phyloP scores from a whole-genome alignment of 2,329 filamentous ascomycete species.

The Xylogone sp. region DNA sequence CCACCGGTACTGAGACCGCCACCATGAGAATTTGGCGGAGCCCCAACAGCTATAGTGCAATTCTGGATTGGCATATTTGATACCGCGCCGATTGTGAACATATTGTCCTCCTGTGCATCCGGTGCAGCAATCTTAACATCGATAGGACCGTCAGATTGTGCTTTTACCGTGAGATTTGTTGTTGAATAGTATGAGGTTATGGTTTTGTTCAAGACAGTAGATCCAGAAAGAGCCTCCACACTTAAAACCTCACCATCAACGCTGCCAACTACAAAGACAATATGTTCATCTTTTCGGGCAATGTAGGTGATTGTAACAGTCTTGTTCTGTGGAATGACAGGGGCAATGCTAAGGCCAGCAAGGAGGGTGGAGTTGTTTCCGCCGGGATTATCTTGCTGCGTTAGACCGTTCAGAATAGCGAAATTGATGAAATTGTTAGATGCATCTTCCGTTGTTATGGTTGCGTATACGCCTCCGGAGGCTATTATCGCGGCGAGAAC shows the following conservation, averaged over 20 bases:
- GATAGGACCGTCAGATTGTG: conserved; percentile 13
- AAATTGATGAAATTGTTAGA: conserved; percentile 22
- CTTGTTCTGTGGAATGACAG: conserved; percentile 14
- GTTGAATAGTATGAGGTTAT: neutral
- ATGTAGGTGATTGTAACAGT: conserved; percentile 15
- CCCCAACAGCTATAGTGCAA: conserved; percentile 18
- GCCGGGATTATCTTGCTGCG: conserved; percentile 19
- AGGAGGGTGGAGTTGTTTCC: conserved; percentile 18
- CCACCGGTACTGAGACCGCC: conserved; percentile 16
- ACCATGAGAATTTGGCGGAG: neutral
- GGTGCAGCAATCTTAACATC: conserved; percentile 16
- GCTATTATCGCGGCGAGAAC: conserved; percentile 10
- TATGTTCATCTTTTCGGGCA: conserved; percentile 15
- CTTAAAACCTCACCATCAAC: conserved; percentile 11
- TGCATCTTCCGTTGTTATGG: conserved; percentile 16
- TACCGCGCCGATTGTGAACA: conserved; percentile 17
- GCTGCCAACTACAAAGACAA: conserved; percentile 16
- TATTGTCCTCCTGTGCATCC: conserved; percentile 9
- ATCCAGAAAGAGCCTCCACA: conserved; percentile 12
- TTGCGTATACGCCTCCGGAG: conserved; percentile 20
- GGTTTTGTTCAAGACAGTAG: conserved; percentile 10
- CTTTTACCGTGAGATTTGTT: conserved; percentile 10
- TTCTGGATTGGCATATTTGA: conserved; percentile 21
- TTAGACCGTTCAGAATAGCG: conserved; percentile 21
- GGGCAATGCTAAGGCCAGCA: conserved; percentile 17